Base-by-base conservation (phyloP, 495 filamentous ascomycete genomes). In the Lasiosphaeriaceae sp. region DNA sequence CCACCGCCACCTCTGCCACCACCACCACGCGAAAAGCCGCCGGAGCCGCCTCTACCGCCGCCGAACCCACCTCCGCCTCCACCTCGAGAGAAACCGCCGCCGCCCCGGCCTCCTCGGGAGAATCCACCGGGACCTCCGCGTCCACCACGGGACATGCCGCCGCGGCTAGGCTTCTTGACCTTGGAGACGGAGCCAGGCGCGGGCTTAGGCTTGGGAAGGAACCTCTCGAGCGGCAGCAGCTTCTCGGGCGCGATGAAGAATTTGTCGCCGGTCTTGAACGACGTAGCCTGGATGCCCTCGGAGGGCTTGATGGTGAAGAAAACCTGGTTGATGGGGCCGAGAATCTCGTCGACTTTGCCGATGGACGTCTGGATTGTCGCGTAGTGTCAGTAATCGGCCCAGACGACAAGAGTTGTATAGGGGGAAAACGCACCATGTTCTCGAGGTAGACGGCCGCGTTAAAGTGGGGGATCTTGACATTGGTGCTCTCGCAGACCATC, bases 381-480 rank as follows among this genome's bases (percentile, higher is more conserved):
- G 9, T 24, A 22, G 17, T 54, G 26, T 22, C 37, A 6, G 22
- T n/a, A 53, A 20, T 20, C 14, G 19, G 14, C 20, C n/a, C n/a
- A n/a, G n/a, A 19, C 22, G 22, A 34, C 19, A 8, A 43, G 50
- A 16, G 50, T 14, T 26, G 5, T 16, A 39, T 11, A 39, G 11
- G 31, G 14, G 31, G 12, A 35, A 26, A 34, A 54, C 65, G 44
- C 56, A 89, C 89, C 83, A 97, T 97, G 80, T 97, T 97, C 81
- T 98, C 92, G 50, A 97, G 86, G 79, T 92, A 98, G 66, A 97
- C 96, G 50, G 90, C 91, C 39, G 95, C 94, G 77, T 97, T 97
- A 86, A 98, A 98, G 75, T 97, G 96, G 47, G 94, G 94, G 52
- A 98, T 88, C 78, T 97, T 97, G 54, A 89, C 80, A 78, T 96